Evolutionary conservation across 257 asterid genomes (phyloP).

Genomic region (Petunia secreta): DNA sequence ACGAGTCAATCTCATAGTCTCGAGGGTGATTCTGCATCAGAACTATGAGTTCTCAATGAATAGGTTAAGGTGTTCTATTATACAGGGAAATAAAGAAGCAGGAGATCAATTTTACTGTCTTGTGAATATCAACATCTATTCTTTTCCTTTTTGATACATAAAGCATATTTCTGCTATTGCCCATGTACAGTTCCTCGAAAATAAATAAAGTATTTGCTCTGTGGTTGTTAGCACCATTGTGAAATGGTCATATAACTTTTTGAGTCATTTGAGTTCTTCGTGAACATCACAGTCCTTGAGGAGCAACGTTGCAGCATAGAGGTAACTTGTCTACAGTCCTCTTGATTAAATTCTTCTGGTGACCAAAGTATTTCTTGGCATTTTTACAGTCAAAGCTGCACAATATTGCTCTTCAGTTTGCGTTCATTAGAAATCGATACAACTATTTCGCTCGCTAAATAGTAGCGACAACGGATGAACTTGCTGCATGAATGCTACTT

Average conservation of each 20-base stretch:
- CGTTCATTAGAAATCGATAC: too few species aligned
- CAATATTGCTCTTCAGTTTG: background rate
- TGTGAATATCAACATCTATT: conserved; percentile 44
- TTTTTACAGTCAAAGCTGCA: background rate
- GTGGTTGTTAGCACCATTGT: conserved; percentile 34
- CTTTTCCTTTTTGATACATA: conserved; percentile 33
- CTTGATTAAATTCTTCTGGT: background rate
- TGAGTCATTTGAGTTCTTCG: background rate
- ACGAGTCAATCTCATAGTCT: conserved; percentile 36
- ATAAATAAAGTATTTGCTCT: conserved; percentile 21
- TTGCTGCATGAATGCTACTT: too few species aligned
- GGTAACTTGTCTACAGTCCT: background rate
- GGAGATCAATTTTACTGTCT: conserved; percentile 41
- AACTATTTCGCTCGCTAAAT: too few species aligned
- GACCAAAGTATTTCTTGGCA: background rate
- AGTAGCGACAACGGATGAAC: too few species aligned
- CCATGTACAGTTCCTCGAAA: conserved; percentile 42
- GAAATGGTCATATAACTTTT: conserved; percentile 23
- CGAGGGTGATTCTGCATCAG: conserved; percentile 37
- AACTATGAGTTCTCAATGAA: conserved; percentile 34
- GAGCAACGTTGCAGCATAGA: background rate
- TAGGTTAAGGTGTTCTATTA: conserved; percentile 16
- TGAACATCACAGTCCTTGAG: background rate
- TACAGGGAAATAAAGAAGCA: conserved; percentile 39
- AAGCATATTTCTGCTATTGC: conserved; percentile 32